phyloP scores from a whole-genome alignment of 1,284 basidiomycete species.

The Volvariella surrecta region DNA sequence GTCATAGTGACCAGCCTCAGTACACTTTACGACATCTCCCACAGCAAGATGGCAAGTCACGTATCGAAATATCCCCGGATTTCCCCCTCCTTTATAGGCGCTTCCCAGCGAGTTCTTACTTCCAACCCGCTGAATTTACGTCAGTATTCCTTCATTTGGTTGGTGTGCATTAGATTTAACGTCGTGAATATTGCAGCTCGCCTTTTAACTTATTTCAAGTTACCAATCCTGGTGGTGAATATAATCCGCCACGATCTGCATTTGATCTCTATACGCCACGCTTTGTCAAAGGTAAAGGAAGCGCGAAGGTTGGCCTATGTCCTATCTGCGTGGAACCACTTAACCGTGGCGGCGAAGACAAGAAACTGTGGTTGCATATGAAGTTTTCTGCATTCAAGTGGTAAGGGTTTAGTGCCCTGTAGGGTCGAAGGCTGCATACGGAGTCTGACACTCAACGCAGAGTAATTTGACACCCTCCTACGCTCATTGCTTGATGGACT shows the following conservation, averaged over 20 bases:
- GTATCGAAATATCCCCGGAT: slow-evolving; percentile 31
- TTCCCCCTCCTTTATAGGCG: slow-evolving; percentile 57
- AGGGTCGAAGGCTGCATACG: background rate
- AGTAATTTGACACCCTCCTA: slow-evolving; percentile 3
- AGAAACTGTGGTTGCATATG: slow-evolving; percentile 63
- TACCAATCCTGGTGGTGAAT: slow-evolving; percentile 37
- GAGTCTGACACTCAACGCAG: slow-evolving; percentile 1
- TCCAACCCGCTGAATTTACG: slow-evolving; percentile 21
- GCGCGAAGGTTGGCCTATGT: slow-evolving; percentile 66
- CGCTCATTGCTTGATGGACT: slow-evolving; percentile 6
- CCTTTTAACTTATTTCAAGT: slow-evolving; percentile 22
- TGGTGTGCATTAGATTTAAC: background rate
- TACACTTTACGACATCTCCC: slow-evolving; percentile 22
- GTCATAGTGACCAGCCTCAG: no score
- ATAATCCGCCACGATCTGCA: slow-evolving; percentile 45
- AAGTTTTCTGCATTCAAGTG: slow-evolving; percentile 80
- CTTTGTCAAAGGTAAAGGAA: slow-evolving; percentile 63
- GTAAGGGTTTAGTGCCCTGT: slow-evolving; percentile 23
- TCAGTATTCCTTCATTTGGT: slow-evolving; percentile 12
- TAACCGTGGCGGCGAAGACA: slow-evolving; percentile 55
- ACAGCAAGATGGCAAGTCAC: no score
- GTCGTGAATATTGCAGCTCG: slow-evolving; percentile 23
- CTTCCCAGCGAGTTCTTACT: slow-evolving; percentile 52
- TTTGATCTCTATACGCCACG: slow-evolving; percentile 73
- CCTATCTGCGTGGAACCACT: slow-evolving; percentile 63